These are phyloP conservation scores for Piper longum DNA, from an alignment of 164 flowering plant genomes.

Conservation along the genomic window DNA sequence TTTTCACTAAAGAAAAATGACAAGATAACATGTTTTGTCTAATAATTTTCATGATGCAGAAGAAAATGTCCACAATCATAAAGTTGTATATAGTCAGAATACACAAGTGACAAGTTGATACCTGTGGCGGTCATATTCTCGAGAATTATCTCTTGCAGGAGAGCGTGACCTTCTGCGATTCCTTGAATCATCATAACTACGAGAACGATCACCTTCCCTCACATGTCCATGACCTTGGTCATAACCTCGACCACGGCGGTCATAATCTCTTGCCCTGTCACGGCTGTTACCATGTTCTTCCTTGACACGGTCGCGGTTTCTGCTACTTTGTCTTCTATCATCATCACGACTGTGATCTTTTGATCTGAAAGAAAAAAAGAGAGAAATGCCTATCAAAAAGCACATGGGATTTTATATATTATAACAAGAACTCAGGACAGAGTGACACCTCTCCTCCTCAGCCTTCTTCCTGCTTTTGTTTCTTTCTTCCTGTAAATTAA, in stretches of 20 bases:
- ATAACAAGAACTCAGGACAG: not conserved
- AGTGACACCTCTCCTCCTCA: constrained; percentile 4
- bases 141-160: constrained; percentile 60
- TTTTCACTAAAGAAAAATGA: too few species aligned
- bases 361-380: constrained; percentile 31
- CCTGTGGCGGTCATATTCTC: constrained; percentile 80
- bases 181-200: constrained; percentile 49
- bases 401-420: not conserved
- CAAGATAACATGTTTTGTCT: too few species aligned
- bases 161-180: constrained; percentile 55
- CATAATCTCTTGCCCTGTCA: constrained; percentile 48
- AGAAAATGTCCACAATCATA: too few species aligned
- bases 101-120: not conserved
- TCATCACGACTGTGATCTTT: constrained; percentile 59
- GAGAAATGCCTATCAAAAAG: not conserved
- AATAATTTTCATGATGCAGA: too few species aligned
- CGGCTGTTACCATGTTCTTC: constrained; percentile 48
- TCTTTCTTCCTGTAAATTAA: constrained; percentile 3
- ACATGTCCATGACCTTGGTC: constrained; percentile 56
- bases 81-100: too few species aligned
- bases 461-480: constrained; percentile 2
- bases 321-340: constrained; percentile 17
- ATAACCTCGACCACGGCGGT: constrained; percentile 42
- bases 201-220: constrained; percentile 50
- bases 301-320: constrained; percentile 24